phyloP scores from a whole-genome alignment of 768 basidiomycete species.

The Amanita pseudoporphyria region DNA sequence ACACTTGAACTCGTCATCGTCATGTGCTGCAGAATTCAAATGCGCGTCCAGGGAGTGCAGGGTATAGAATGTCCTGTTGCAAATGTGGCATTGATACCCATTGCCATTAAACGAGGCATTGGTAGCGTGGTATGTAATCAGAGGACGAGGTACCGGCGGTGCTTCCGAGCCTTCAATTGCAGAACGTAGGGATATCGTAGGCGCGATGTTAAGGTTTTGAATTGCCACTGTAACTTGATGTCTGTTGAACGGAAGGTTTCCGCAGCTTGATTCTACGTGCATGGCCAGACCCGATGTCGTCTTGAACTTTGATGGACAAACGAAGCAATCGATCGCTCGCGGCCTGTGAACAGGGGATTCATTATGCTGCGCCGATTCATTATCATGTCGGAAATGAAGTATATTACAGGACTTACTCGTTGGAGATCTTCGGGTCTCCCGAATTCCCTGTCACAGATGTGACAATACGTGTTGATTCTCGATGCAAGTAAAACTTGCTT shows the following conservation, averaged over 20 bases:
- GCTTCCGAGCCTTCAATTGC: constrained; percentile 11
- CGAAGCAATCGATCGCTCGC: neutral
- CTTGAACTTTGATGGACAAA: constrained; percentile 23
- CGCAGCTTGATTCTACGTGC: constrained; percentile 32
- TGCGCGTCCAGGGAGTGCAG: constrained; percentile 25
- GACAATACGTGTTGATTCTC: neutral
- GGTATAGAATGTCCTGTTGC: constrained; percentile 21
- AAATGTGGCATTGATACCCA: constrained; percentile 32
- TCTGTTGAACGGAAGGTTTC: constrained; percentile 19
- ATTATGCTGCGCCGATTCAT: neutral
- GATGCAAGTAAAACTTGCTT: neutral
- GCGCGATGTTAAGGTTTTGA: constrained; percentile 20
- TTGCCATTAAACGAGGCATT: constrained; percentile 28
- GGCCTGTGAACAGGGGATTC: neutral
- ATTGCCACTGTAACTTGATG: constrained; percentile 27
- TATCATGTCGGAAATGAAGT: neutral
- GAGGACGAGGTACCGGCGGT: constrained; percentile 2
- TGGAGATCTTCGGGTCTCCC: neutral
- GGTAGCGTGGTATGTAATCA: constrained; percentile 21
- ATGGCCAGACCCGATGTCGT: constrained; percentile 25
- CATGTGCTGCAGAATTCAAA: constrained; percentile 28
- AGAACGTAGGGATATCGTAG: constrained; percentile 26
- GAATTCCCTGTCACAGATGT: neutral
- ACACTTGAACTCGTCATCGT: constrained; percentile 31
- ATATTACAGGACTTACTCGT: neutral